Conservation (phyloP, 257 asterid species). For the Asclepias syriaca region DNA sequence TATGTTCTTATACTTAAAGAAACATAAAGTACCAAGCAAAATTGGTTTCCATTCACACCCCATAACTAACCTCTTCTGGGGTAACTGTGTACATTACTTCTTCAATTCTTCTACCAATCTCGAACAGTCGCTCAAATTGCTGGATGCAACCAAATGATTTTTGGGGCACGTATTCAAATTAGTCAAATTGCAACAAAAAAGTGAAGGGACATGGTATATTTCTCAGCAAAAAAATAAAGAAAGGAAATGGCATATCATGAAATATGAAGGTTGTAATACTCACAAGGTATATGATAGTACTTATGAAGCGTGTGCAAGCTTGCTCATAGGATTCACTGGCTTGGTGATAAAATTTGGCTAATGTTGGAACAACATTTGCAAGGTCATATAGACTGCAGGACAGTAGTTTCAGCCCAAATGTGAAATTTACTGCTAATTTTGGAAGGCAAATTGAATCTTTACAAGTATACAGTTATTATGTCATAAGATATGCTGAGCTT, state of each 20-base stretch:
- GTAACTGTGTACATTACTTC: conserved; percentile 57
- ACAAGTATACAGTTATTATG: neutral
- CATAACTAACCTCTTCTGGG: conserved; percentile 82
- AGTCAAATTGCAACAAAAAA: neutral
- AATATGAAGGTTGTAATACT: conserved; percentile 27
- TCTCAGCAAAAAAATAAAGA: neutral
- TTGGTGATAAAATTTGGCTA: conserved; percentile 96
- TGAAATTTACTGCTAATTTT: conserved; percentile 13
- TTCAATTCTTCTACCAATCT: conserved; percentile 90
- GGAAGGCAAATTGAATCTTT: neutral
- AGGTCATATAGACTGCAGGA: conserved; percentile 82
- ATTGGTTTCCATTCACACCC: conserved; percentile 9
- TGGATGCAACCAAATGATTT: conserved; percentile 24
- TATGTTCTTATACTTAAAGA: conserved; percentile 14
- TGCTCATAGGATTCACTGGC: conserved; percentile 96
- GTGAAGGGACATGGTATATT: too few species aligned
- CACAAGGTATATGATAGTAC: conserved; percentile 75
- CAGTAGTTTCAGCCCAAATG: conserved; percentile 27
- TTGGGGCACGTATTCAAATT: conserved; percentile 10
- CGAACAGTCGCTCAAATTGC: conserved; percentile 95
- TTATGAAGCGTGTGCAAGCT: conserved; percentile 83
- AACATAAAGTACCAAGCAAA: neutral
- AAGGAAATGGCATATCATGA: conserved; percentile 7
- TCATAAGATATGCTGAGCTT: neutral
- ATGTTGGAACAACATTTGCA: conserved; percentile 91